Conservation (phyloP, 2,329 filamentous ascomycete genomes). For the Lachnellula hyalina region DNA sequence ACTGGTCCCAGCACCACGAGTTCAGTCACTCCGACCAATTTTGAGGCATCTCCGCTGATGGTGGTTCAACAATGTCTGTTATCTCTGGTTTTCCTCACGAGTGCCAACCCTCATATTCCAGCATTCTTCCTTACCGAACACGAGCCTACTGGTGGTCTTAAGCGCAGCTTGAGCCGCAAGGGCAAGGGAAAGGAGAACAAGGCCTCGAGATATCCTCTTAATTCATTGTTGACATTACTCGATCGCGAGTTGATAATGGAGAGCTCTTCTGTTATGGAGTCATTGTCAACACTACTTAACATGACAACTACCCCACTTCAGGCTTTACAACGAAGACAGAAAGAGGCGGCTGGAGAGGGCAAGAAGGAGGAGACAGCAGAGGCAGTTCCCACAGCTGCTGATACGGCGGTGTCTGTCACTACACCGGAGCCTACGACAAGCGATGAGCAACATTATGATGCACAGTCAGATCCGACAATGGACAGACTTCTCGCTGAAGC, state of each 20-base stretch:
- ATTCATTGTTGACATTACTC: conserved; percentile 79
- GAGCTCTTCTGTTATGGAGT: conserved; percentile 94
- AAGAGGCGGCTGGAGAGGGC: conserved; percentile 58
- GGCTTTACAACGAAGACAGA: conserved; percentile 75
- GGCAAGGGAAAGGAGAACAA: conserved; percentile 83
- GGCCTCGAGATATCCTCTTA: conserved; percentile 83
- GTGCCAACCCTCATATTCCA: conserved; percentile 79
- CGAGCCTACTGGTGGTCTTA: conserved; percentile 72
- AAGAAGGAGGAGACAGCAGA: conserved; percentile 35
- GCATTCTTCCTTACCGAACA: conserved; percentile 94
- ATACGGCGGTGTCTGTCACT: conserved; percentile 22
- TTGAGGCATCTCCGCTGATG: conserved; percentile 87
- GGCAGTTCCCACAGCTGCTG: conserved; percentile 23
- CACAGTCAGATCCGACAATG: conserved; percentile 12
- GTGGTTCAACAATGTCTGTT: conserved; percentile 94
- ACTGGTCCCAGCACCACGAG: conserved; percentile 45
- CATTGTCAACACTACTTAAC: conserved; percentile 79
- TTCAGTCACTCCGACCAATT: conserved; percentile 52
- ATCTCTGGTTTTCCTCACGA: conserved; percentile 75
- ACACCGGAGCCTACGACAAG: conserved; percentile 12
- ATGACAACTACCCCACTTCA: conserved; percentile 84
- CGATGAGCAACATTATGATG: conserved; percentile 12
- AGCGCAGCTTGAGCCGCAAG: conserved; percentile 72
- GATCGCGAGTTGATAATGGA: conserved; percentile 96
- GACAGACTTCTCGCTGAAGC: conserved; percentile 8